A percentile compares a stretch with the other conserved stretches of the same genome.
Evolutionary conservation across 2,329 filamentous ascomycete genomes (phyloP).

Genomic region (Emergomyces orientalis): DNA sequence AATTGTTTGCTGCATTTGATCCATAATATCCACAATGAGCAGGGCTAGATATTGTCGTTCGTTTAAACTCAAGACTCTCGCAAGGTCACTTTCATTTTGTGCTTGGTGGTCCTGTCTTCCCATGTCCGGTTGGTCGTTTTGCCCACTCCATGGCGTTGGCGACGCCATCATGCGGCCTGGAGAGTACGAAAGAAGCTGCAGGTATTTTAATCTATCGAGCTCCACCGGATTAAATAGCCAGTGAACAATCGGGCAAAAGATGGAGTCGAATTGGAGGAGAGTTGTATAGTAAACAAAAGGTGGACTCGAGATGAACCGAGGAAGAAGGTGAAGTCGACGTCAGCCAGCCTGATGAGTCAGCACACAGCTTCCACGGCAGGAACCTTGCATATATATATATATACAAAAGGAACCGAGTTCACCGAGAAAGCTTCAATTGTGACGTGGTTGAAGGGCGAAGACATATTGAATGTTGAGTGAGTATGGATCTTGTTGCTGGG

Average conservation of each 20-base stretch:
- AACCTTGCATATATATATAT: background rate
- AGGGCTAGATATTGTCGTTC: constrained; percentile 37
- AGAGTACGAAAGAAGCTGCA: background rate
- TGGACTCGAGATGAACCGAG: background rate
- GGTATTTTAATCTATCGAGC: background rate
- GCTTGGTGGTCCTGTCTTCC: constrained; percentile 2
- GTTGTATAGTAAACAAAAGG: background rate
- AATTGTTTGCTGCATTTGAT: constrained; percentile 34
- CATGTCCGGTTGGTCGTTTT: background rate
- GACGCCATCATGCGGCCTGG: background rate
- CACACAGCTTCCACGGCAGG: background rate
- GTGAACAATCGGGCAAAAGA: background rate
- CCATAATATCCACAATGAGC: constrained; percentile 31
- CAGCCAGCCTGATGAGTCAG: background rate
- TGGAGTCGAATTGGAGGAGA: background rate
- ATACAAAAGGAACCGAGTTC: background rate
- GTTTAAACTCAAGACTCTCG: constrained; percentile 32
- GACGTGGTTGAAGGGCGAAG: background rate
- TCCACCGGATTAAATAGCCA: background rate
- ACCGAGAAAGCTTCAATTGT: background rate
- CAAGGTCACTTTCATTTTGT: constrained; percentile 28
- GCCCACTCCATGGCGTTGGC: background rate
- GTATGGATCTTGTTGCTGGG: background rate
- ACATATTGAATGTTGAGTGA: background rate
- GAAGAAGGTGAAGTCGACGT: background rate